Evolutionary conservation across 495 filamentous ascomycete species (phyloP).

Genomic region (Penicillium paradoxum): DNA sequence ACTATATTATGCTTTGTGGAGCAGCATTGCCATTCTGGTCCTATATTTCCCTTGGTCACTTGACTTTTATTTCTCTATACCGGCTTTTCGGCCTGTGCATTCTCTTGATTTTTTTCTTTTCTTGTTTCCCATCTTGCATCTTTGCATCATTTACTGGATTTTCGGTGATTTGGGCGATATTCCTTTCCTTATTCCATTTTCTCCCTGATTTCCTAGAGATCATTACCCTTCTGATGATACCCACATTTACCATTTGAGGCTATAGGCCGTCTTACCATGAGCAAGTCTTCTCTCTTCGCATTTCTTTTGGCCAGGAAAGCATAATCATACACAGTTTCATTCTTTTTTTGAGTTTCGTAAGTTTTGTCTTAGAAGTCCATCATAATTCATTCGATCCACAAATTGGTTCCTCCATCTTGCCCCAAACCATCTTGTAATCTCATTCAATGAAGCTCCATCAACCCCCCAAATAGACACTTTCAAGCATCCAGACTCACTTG

Average conservation of each 20-base stretch:
- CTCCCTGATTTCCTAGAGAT: constrained; percentile 2
- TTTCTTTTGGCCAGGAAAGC: not conserved
- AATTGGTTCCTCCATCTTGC: too few species aligned
- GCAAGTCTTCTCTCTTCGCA: constrained; percentile 1
- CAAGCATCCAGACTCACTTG: too few species aligned
- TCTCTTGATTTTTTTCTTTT: constrained; percentile 5
- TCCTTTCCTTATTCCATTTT: constrained; percentile 7
- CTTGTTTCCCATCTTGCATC: not conserved
- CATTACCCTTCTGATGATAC: constrained; percentile 33
- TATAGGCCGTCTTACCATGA: constrained; percentile 2
- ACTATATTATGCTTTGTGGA: not conserved
- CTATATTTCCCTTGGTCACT: constrained; percentile 5
- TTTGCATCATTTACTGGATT: constrained; percentile 1
- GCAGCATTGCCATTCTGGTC: not conserved
- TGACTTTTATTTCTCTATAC: constrained; percentile 1
- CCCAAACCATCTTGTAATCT: too few species aligned
- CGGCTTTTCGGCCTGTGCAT: constrained; percentile 8
- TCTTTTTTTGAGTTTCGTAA: not conserved
- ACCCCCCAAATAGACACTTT: too few species aligned
- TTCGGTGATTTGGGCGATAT: not conserved
- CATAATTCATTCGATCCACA: too few species aligned
- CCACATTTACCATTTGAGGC: constrained; percentile 20
- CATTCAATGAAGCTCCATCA: too few species aligned
- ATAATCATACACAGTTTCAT: not conserved
- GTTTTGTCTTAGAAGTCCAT: too few species aligned